Evolutionary conservation across 257 asterid genomes (phyloP).

Genomic region (Plectranthus barbatus): DNA sequence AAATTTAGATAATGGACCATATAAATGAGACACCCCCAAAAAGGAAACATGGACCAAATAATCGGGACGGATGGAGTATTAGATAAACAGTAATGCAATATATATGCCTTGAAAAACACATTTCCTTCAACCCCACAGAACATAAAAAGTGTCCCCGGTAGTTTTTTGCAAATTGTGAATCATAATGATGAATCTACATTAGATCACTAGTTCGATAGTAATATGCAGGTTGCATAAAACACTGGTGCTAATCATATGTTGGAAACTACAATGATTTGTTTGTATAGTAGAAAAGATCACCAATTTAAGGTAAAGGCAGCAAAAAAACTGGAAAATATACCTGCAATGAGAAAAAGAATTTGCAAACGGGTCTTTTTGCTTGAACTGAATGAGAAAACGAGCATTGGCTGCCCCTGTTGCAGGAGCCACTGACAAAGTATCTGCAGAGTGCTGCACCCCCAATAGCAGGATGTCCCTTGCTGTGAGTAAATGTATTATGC

Average conservation of each 20-base stretch:
- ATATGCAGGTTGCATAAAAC: neutral
- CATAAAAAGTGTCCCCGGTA: neutral
- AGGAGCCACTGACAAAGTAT: slow-evolving; percentile 52
- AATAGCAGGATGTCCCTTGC: slow-evolving; percentile 13
- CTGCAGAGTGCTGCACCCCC: slow-evolving; percentile 49
- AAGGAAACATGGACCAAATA: too few relatives aligned
- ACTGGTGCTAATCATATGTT: neutral
- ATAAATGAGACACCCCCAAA: too few relatives aligned
- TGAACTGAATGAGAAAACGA: slow-evolving; percentile 63
- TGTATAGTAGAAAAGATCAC: neutral
- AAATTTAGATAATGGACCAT: too few relatives aligned
- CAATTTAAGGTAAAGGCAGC: neutral
- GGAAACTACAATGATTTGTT: neutral
- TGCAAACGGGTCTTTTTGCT: slow-evolving; percentile 61
- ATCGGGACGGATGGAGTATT: too few relatives aligned
- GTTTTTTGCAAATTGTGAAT: neutral
- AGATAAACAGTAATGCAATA: too few relatives aligned
- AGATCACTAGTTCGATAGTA: neutral
- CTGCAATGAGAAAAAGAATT: slow-evolving; percentile 82
- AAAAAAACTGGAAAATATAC: slow-evolving; percentile 26
- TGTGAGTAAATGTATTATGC: slow-evolving; percentile 3
- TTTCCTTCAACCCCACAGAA: too few relatives aligned
- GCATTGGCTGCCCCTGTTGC: slow-evolving; percentile 82
- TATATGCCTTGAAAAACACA: too few relatives aligned
- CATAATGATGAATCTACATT: neutral